Conservation (phyloP, 148 eudicot species). For the Nyssa sinensis region DNA sequence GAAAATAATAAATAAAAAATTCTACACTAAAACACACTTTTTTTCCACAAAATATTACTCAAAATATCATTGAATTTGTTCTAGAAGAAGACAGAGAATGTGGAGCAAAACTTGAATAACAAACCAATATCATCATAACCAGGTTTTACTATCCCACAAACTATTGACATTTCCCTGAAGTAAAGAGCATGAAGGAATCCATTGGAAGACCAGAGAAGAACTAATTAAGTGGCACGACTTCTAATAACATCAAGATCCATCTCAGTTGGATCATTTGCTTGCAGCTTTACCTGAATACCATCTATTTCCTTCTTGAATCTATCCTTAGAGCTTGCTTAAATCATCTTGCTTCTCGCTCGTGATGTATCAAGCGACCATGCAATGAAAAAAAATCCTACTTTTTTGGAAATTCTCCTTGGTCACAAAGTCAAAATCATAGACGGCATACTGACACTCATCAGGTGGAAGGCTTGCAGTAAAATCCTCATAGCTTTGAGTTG, state of each 20-base stretch:
- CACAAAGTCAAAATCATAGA: too few relatives aligned
- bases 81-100: background rate
- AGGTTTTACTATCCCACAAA: slow-evolving; percentile 4
- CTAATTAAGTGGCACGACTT: background rate
- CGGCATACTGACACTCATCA: too few relatives aligned
- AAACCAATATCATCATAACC: background rate
- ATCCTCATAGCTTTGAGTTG: too few relatives aligned
- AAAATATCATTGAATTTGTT: background rate
- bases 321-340: too few relatives aligned
- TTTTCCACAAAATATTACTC: background rate
- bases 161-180: slow-evolving; percentile 1
- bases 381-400: slow-evolving; percentile 7
- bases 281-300: too few relatives aligned
- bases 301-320: too few relatives aligned
- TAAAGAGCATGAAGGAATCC: background rate
- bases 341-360: slow-evolving; percentile 8
- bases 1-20: too few relatives aligned
- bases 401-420: slow-evolving; percentile 9
- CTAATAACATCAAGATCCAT: too few relatives aligned
- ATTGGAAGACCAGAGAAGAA: background rate
- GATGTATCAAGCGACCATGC: slow-evolving; percentile 10
- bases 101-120: background rate
- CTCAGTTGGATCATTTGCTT: too few relatives aligned
- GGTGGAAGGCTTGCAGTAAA: too few relatives aligned
- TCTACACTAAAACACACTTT: too few relatives aligned